Conservation (phyloP, 2,329 filamentous ascomycete genomes). For the Exophiala sp. region DNA sequence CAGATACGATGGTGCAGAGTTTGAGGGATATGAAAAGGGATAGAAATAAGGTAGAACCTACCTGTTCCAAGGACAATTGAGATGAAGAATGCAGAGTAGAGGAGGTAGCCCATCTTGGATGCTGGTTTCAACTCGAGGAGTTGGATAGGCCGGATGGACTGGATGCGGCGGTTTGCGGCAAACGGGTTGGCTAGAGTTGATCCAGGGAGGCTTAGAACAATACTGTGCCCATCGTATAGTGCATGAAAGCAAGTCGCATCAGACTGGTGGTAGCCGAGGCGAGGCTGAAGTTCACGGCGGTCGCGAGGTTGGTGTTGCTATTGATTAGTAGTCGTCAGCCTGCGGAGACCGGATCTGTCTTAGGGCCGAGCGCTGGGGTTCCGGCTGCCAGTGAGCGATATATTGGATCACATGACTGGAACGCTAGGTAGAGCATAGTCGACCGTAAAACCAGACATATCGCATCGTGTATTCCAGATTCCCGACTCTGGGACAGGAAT, state of each 20-base stretch:
- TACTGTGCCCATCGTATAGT: background rate
- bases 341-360: background rate
- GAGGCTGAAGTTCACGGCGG: background rate
- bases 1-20: background rate
- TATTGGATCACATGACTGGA: constrained; percentile 22
- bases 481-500: too few relatives aligned
- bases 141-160: too few relatives aligned
- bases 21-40: too few relatives aligned
- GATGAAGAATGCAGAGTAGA: constrained; percentile 70
- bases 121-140: background rate
- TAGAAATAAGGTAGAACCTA: constrained; percentile 36
- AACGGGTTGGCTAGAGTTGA: background rate
- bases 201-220: background rate
- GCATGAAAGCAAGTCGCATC: background rate
- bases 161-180: too few relatives aligned
- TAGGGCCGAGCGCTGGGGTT: background rate
- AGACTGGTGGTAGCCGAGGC: background rate
- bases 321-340: background rate
- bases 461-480: too few relatives aligned
- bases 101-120: constrained; percentile 65
- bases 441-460: too few relatives aligned
- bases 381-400: background rate
- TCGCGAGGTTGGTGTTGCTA: background rate
- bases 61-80: constrained; percentile 65
- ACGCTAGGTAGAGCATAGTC: constrained; percentile 1